Percentiles rank a stretch among this genome's conserved stretches.
Evolutionary conservation across 176 grass and related monocot genomes (phyloP).

Genomic region (Musa beccarii): DNA sequence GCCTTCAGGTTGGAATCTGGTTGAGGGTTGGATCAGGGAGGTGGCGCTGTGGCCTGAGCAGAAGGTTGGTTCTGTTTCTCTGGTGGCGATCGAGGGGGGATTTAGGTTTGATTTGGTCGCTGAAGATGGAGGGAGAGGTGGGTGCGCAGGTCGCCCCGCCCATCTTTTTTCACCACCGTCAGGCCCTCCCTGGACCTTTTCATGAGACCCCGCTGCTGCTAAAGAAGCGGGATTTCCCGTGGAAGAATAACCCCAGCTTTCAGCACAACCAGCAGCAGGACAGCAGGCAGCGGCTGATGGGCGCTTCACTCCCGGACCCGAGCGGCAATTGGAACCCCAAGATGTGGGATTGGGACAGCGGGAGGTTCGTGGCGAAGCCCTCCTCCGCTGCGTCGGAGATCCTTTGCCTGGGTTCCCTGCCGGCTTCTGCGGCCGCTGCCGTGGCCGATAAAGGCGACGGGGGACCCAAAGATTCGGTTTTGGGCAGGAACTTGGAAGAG

Average conservation of each 20-base stretch:
- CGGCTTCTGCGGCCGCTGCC: constrained; percentile 14
- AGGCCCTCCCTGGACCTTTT: constrained; percentile 46
- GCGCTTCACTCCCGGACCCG: constrained; percentile 10
- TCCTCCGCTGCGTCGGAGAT: constrained; percentile 21
- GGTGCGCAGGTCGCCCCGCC: constrained; percentile 73
- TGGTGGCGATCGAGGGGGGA: background rate
- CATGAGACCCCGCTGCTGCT: constrained; percentile 19
- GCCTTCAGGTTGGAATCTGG: too few species aligned
- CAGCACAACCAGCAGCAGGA: constrained; percentile 7
- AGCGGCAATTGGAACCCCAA: constrained; percentile 70
- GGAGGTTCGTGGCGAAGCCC: constrained; percentile 48
- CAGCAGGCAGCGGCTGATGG: constrained; percentile 24
- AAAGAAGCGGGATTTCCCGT: constrained; percentile 33
- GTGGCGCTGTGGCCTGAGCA: too few species aligned
- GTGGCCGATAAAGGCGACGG: constrained; percentile 10
- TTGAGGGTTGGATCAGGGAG: background rate
- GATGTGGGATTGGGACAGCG: constrained; percentile 94
- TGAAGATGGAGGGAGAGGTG: constrained; percentile 60
- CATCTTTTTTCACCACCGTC: constrained; percentile 43
- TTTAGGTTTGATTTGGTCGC: background rate
- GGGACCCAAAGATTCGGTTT: constrained; percentile 1
- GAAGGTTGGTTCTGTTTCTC: background rate
- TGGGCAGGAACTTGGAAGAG: constrained; percentile 8
- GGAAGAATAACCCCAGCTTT: constrained; percentile 1
- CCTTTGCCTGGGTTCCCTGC: constrained; percentile 6